A percentile compares a stretch with the other conserved stretches of the same genome.
Conservation (phyloP, 192 early-diverging fungal species). For the Backusella westeae region DNA sequence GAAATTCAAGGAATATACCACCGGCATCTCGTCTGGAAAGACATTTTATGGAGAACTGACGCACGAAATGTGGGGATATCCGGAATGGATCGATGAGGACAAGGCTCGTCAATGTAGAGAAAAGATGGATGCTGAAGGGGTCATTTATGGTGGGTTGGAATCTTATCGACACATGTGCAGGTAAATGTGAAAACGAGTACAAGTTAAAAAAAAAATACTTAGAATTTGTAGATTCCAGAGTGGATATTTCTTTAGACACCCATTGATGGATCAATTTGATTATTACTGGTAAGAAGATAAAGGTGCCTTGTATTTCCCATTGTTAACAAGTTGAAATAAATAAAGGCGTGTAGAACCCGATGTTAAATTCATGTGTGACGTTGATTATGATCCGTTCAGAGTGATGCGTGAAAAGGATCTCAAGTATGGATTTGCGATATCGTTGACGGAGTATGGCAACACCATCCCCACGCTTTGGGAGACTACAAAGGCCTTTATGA, state of each 20-base stretch:
- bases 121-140: conserved; percentile 48
- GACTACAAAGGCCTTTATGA: conserved; percentile 47
- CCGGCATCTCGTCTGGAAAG: conserved; percentile 52
- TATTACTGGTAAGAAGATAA: conserved; percentile 84
- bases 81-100: conserved; percentile 68
- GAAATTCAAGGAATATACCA: conserved; percentile 58
- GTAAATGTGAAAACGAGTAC: conserved; percentile 13
- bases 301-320: not conserved
- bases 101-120: conserved; percentile 47
- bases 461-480: conserved; percentile 70
- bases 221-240: conserved; percentile 48
- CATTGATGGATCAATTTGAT: conserved; percentile 60
- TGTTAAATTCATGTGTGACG: conserved; percentile 70
- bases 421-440: conserved; percentile 69
- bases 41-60: conserved; percentile 50
- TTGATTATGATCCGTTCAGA: conserved; percentile 71
- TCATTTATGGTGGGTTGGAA: conserved; percentile 62
- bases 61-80: conserved; percentile 70
- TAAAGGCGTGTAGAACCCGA: conserved; percentile 63
- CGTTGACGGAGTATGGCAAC: conserved; percentile 50
- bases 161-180: conserved; percentile 77
- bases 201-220: conserved; percentile 42
- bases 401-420: conserved; percentile 66
- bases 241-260: conserved; percentile 75
- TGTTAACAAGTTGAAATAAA: not conserved